phyloP scores from a whole-genome alignment of 257 asterid genomes.

The Verbascum thapsus region DNA sequence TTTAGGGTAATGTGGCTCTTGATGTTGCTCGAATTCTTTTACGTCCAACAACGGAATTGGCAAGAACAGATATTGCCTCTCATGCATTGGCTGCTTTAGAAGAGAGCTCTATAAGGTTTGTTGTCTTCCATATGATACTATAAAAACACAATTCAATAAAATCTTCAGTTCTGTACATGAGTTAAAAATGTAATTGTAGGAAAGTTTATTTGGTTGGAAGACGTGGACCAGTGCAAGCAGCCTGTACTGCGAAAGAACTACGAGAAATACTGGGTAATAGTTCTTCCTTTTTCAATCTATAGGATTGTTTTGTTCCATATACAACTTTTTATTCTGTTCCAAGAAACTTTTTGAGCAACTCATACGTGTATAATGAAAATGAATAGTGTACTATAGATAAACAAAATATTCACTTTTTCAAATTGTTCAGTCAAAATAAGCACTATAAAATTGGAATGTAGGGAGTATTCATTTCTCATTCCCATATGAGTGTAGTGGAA shows the following conservation, averaged over 20 bases:
- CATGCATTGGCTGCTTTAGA: constrained; percentile 81
- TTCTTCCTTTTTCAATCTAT: constrained; percentile 16
- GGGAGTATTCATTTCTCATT: neutral
- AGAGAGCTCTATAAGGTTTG: constrained; percentile 76
- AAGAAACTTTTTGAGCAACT: too few species aligned
- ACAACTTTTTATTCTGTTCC: too few species aligned
- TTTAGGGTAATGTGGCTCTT: constrained; percentile 96
- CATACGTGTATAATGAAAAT: too few species aligned
- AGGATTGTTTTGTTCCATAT: constrained; percentile 5
- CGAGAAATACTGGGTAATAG: constrained; percentile 79
- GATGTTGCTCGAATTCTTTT: constrained; percentile 91
- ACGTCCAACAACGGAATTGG: constrained; percentile 75
- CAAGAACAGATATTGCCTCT: constrained; percentile 75
- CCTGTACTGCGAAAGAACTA: constrained; percentile 93
- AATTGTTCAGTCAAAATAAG: too few species aligned
- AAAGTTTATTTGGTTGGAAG: constrained; percentile 95
- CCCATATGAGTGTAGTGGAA: neutral
- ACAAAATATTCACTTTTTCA: too few species aligned
- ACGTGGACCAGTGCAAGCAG: constrained; percentile 97
- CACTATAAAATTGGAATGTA: too few species aligned
- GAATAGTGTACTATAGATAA: too few species aligned
- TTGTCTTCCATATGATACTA: constrained; percentile 16
- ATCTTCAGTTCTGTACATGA: constrained; percentile 20
- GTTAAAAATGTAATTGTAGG: constrained; percentile 43
- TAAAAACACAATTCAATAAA: neutral